Base-by-base conservation (phyloP, 176 grass and related monocot species). In the Oryza punctata region DNA sequence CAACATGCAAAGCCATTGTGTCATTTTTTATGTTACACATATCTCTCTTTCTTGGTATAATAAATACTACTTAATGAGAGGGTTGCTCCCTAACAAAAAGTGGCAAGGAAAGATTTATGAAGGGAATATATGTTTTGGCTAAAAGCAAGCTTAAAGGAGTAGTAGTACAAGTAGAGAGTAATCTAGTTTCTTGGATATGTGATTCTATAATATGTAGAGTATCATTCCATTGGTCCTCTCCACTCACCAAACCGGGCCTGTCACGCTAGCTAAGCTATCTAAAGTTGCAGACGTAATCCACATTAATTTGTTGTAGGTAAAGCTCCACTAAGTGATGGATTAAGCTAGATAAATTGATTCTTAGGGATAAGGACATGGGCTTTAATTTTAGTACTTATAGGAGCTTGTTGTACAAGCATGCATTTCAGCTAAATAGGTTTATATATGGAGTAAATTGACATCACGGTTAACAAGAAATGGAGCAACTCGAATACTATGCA, bases 61-160 rank as follows among this genome's bases (percentile, higher is more conserved):
- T 61, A 49, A 5, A 5, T 45, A 5, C 50, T 85, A 79, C 24
- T 87, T 67, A 72, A 79, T 45, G 12, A 63, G 54, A 85, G 68
- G 71, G 66, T 72, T 91, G 77, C 10, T 27, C n/a, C 68, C 70
- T 68, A 82, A 47, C 87, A 67, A 79, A 75, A 87, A 79, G 69
- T 86, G 38, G 5, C 5, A 50, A 44, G 1, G 26, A 85, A 73
- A 84, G 35, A 72, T 78, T 81, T 69, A n/a, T 10, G 60, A 57
- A 63, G 45, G 89, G 78, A 85, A 85, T 78, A 88, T 81, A 88
- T 88, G 85, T 69, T 88, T 44, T 71, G 27, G 18, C 71, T 91
- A 78, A 77, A 80, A 84, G 80, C 7, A 76, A 5, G 54, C 49
- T 85, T 81, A 81, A 67, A 81, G 19, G 66, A 73, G 60, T 57